Percentiles rank a stretch among this genome's conserved stretches.
phyloP scores from a whole-genome alignment of 257 asterid genomes.

The Gentiana straminea region DNA sequence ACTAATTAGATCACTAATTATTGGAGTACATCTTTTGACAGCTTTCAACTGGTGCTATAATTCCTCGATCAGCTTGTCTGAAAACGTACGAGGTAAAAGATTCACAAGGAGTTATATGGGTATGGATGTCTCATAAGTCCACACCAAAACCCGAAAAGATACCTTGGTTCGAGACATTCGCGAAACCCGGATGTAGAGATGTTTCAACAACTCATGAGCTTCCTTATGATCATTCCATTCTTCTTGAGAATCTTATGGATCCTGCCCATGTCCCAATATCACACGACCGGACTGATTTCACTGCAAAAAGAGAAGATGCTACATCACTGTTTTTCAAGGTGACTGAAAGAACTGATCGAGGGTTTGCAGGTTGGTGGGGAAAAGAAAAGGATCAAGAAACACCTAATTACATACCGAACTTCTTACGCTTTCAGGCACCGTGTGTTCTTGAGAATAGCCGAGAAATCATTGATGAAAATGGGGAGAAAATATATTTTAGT shows the following conservation, averaged over 20 bases:
- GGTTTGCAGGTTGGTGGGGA: conserved; percentile 93
- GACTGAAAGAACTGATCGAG: conserved; percentile 62
- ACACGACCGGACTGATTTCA: conserved; percentile 79
- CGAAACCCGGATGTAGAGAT: conserved; percentile 58
- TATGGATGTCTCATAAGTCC: conserved; percentile 81
- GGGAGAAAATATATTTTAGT: conserved; percentile 46
- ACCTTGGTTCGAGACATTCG: conserved; percentile 77
- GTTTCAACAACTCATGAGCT: conserved; percentile 79
- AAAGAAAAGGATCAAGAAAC: conserved; percentile 39
- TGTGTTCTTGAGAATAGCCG: conserved; percentile 75
- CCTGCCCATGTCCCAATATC: conserved; percentile 96
- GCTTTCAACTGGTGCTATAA: conserved; percentile 66
- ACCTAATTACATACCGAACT: conserved; percentile 41
- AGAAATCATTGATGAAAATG: conserved; percentile 48
- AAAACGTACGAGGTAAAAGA: conserved; percentile 56
- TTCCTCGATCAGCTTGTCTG: conserved; percentile 80
- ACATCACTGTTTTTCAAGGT: conserved; percentile 59
- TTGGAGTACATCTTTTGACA: conserved; percentile 16
- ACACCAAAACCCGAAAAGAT: conserved; percentile 54
- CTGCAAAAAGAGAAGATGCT: conserved; percentile 87
- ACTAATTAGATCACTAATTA: not conserved
- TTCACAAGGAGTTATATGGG: conserved; percentile 93
- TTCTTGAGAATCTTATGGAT: conserved; percentile 93
- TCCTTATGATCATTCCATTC: conserved; percentile 94
- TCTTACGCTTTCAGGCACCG: conserved; percentile 69